Evolutionary conservation across 2,329 filamentous ascomycete genomes (phyloP), one percentile per base, ranked within the genome.

Genomic region (Chrysoporthe deuterocubensis): DNA sequence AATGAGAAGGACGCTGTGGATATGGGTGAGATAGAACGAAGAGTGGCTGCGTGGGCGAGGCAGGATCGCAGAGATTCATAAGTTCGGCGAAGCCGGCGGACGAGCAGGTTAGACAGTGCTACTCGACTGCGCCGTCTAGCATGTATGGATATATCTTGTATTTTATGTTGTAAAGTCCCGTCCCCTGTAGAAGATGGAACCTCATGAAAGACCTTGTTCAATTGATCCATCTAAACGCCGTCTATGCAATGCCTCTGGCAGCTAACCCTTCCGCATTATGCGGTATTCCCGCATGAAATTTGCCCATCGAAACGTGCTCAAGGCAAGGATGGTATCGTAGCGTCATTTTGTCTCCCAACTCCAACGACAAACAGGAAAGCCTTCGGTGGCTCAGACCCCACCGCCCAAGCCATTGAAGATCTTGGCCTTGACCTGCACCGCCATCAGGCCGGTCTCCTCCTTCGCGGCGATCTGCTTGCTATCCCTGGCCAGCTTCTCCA

Each of bases 371-470:
- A 26, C 61, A 37, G 32, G n/a, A 44, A 14, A 18, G 4, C 46
- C 37, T 14, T 57, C 40, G 44, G 9, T 44, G 44, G 9, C 46
- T 67, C 61, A 67, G 54, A 64, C 56, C 34, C 71, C 71, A 18
- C 68, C 64, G 50, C 76, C 76, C 54, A 83, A 72, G 14, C 79
- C 74, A 70, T 83, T 84, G 71, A 92, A 92, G 5, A 92, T 78
- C 74, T 84, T 84, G 62, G 85, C 85, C 81, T 91, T 92, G 70
- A 91, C 83, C 73, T 87, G 83, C 0, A 83, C 82, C 1, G 88
- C 88, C 75, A 90, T 80, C 70, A 91, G 74, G 0, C 89, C 89
- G n/a, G 86, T 87, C 73, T 80, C 81, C 78, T 90, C 88, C 76
- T 90, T 87, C 9, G 83, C 82, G 1, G 86, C 86, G 72, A 91